Base-by-base conservation (phyloP, 2,329 filamentous ascomycete species). In the Aspergillus chevalieri region DNA sequence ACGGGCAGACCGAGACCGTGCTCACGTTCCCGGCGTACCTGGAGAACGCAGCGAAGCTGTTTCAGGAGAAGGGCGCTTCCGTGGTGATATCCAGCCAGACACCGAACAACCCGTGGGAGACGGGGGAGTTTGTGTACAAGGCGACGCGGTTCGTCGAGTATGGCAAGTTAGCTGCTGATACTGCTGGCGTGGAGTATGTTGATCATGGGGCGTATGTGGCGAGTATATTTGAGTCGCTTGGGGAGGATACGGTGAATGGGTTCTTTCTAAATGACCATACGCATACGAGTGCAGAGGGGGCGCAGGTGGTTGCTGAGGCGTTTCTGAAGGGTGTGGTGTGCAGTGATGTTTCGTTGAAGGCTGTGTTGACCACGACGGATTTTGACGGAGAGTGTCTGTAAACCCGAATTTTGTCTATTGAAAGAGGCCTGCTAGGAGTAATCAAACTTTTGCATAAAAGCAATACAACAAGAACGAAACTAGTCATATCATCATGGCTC, bases 31-130 rank as follows among this genome's bases (percentile, higher is more conserved):
- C 78, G 3, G 75, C 75, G 28, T 85, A 85, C 65, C 62, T 85
- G 42, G 74, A 76, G 47, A 77, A 81, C 51, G 83, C 82, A 0
- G 74, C 81, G 17, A 73, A 72, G 38, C 63, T 72, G 36, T 76
- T 83, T 57, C 71, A 74, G 6, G 71, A 68, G 19, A 82, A 81
- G 60, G 83, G 83, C 0, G 82, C 80, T 2, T 78, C 75, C 24
- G 82, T 85, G 36, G 74, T 86, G 51, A 71, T 85, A 42, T 77
- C 75, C 44, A 74, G 75, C 3, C 75, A 78, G 45, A 85, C 82
- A 1, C 80, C 83, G 0, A 80, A 85, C 57, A 85, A 85, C 61
- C 74, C 78, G 2, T 85, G 81, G 76, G 81, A 84, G 57, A 72
- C 68, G 0, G 82, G 82, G 1, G 67, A 57, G 0, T 85, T 75